Evolutionary conservation across 2,329 filamentous ascomycete genomes (phyloP).

Genomic region (Venturia oleaginea): DNA sequence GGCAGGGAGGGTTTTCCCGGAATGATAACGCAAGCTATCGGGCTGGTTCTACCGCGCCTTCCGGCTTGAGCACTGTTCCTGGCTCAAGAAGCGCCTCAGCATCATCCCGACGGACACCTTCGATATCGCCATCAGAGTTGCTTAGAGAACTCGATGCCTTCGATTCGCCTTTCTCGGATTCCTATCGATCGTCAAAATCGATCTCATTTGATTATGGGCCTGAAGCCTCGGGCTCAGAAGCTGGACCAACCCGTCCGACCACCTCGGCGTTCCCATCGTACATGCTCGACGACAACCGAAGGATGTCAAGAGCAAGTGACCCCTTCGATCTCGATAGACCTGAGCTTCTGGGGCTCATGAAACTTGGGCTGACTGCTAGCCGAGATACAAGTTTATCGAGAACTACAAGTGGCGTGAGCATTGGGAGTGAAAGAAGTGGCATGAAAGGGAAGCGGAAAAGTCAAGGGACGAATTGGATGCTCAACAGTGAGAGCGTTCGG

Average conservation of each 20-base stretch:
- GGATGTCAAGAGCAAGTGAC: slow-evolving; percentile 18
- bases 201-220: slow-evolving; percentile 4
- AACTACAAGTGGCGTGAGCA: background rate
- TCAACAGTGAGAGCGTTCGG: background rate
- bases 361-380: slow-evolving; percentile 20
- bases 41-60: background rate
- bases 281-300: background rate
- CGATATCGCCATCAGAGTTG: background rate
- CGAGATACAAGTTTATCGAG: slow-evolving; percentile 6
- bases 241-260: background rate
- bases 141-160: background rate
- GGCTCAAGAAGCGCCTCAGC: background rate
- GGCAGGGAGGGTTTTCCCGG: background rate
- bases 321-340: slow-evolving; percentile 33
- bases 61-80: background rate
- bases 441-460: background rate
- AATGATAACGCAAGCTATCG: background rate
- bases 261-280: slow-evolving; percentile 10
- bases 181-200: background rate
- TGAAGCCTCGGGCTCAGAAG: background rate
- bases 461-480: background rate
- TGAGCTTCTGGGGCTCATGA: slow-evolving; percentile 28
- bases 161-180: background rate
- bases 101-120: background rate
- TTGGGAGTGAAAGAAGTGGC: background rate